Evolutionary conservation across 2,329 filamentous ascomycete genomes (phyloP), one percentile per base, ranked within the genome.

Genomic region (Colletotrichum sp.): DNA sequence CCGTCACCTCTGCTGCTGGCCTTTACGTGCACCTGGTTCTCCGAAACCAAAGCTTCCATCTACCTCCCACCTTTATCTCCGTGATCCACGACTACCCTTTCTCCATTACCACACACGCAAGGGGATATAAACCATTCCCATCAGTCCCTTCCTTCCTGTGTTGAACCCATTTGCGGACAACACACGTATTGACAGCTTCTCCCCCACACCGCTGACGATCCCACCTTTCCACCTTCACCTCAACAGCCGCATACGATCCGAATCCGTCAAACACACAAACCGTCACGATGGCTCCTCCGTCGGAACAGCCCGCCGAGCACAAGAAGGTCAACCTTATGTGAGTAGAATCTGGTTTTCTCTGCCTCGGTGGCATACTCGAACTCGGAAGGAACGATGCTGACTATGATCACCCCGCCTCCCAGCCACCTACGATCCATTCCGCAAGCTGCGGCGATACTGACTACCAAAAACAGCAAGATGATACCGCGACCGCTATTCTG

Each of bases 401-500:
- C 85, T 56, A 36, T 34, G 70, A 74, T 64, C 56, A 80, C 71
- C 78, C 78, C 43, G 18, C 43, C 79, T 36, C 30, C 30, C 13
- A 70, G 75, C 58, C 78, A 66, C 69, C 34, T 43, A 70, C 52
- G 61, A 65, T 67, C 71, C 70, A 71, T 74, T 48, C 72, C 69
- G 76, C 78, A 18, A 70, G 67, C 32, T 48, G 32, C 66, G 74
- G 79, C 72, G 56, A 80, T 79, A 81, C 83, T 86, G 80, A 89
- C 83, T 75, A 62, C 76, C 18, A 36, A 56, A 60, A 78, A 75
- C 82, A 97, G 93, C 93, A 95, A 82, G 95, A 98, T 85, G 97
- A 98, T 84, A 95, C 94, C 77, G 93, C 97, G 69, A 99, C 97
- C 61, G 97, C 97, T 80, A 99, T 99, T 82, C 92, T 99, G 83